These are phyloP conservation scores for Cardamine chenopodiifolia DNA, from an alignment of 345 rosid genomes.

Conservation along the genomic window DNA sequence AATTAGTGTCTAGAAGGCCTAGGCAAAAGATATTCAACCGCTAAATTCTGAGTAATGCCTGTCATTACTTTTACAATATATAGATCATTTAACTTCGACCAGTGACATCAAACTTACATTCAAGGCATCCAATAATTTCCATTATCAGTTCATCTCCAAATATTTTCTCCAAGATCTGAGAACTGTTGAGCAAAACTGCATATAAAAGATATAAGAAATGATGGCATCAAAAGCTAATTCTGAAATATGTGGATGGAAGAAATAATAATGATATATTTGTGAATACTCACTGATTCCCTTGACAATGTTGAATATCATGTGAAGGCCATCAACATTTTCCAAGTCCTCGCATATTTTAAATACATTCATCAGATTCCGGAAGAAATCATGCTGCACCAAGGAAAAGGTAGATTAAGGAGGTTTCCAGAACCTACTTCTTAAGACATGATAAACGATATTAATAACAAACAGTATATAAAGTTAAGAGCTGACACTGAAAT, in stretches of 20 bases:
- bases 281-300: slow-evolving; percentile 82
- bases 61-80: not conserved
- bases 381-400: slow-evolving; percentile 76
- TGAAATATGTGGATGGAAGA: slow-evolving; percentile 24
- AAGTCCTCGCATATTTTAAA: slow-evolving; percentile 89
- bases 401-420: slow-evolving; percentile 33
- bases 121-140: slow-evolving; percentile 97
- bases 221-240: slow-evolving; percentile 14
- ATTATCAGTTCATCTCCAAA: slow-evolving; percentile 95
- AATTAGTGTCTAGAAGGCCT: slow-evolving; percentile 14
- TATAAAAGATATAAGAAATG: slow-evolving; percentile 14
- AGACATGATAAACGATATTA: slow-evolving; percentile 5
- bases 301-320: slow-evolving; percentile 89
- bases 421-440: slow-evolving; percentile 2
- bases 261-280: slow-evolving; percentile 7
- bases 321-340: slow-evolving; percentile 85
- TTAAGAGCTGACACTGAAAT: slow-evolving; percentile 6
- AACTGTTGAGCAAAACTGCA: slow-evolving; percentile 91
- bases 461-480: slow-evolving; percentile 5
- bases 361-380: slow-evolving; percentile 77
- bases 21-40: slow-evolving; percentile 14
- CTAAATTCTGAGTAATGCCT: slow-evolving; percentile 1
- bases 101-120: slow-evolving; percentile 64
- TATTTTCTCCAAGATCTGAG: slow-evolving; percentile 88
- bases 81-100: not conserved